Percentiles rank a stretch among this genome's conserved stretches.
Conservation (phyloP, 306 rosid genomes). For the Cotoneaster glaucophyllus region DNA sequence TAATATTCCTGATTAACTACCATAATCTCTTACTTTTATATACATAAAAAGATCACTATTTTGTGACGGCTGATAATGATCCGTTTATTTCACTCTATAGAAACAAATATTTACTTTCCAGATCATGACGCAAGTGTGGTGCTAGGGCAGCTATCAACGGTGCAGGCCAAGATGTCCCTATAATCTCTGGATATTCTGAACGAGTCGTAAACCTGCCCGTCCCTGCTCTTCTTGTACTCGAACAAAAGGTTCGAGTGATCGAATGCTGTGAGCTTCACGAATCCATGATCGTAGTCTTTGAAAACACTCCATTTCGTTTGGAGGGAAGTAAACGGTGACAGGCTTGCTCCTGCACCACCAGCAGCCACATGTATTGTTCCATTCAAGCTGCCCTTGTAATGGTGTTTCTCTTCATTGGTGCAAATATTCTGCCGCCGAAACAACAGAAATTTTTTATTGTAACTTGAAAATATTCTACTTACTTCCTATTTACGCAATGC, state of each 20-base stretch:
- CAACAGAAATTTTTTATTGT: too few relatives aligned
- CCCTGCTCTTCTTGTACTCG: conserved; percentile 91
- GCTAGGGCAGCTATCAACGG: conserved; percentile 55
- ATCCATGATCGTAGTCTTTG: conserved; percentile 75
- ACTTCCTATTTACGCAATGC: background rate
- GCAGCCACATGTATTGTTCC: conserved; percentile 91
- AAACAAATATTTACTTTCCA: background rate
- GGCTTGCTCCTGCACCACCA: conserved; percentile 89
- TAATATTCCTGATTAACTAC: background rate
- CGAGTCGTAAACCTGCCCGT: conserved; percentile 80
- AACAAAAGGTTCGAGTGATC: conserved; percentile 76
- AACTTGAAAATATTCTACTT: too few relatives aligned
- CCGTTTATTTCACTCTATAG: background rate
- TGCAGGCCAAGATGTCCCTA: conserved; percentile 71
- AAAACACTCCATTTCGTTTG: conserved; percentile 76
- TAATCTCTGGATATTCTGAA: conserved; percentile 70
- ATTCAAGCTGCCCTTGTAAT: conserved; percentile 62
- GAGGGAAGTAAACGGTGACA: conserved; percentile 51
- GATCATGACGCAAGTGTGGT: conserved; percentile 64
- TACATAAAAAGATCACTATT: background rate
- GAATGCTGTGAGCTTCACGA: conserved; percentile 78
- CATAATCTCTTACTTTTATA: background rate
- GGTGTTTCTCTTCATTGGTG: conserved; percentile 59
- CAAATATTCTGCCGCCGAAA: conserved; percentile 53
- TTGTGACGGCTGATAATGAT: background rate